Conservation (phyloP, 2,329 filamentous ascomycete genomes). For the Aspergillus phoenicis region DNA sequence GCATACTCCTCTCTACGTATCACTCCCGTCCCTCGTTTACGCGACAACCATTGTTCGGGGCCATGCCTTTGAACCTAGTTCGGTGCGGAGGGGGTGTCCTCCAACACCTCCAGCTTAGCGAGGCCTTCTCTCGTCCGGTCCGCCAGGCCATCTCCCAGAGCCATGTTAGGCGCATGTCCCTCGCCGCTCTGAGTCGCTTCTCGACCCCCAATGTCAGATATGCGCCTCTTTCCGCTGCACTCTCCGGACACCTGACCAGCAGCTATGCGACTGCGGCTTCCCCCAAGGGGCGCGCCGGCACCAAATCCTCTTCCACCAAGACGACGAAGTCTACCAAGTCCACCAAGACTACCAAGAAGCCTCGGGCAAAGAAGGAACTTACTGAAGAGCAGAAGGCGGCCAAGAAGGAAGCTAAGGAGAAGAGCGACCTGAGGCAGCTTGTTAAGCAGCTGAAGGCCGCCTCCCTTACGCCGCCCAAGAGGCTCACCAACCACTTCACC, state of each 20-base stretch:
- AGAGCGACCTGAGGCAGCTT: slow-evolving; percentile 32
- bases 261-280: slow-evolving; percentile 38
- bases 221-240: slow-evolving; percentile 17
- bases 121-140: slow-evolving; percentile 29
- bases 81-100: slow-evolving; percentile 35
- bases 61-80: slow-evolving; percentile 38
- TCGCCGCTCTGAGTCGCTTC: slow-evolving; percentile 22
- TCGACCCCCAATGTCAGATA: slow-evolving; percentile 16
- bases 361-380: slow-evolving; percentile 32
- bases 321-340: slow-evolving; percentile 26
- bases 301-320: slow-evolving; percentile 24
- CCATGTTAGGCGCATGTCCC: slow-evolving; percentile 31
- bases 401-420: slow-evolving; percentile 31
- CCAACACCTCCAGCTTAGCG: slow-evolving; percentile 31
- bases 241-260: slow-evolving; percentile 27
- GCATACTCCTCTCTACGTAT: not conserved
- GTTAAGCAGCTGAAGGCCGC: slow-evolving; percentile 39
- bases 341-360: slow-evolving; percentile 17
- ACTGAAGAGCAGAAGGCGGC: slow-evolving; percentile 36
- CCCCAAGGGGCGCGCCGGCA: slow-evolving; percentile 32
- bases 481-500: slow-evolving; percentile 30
- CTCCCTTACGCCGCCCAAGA: slow-evolving; percentile 40
- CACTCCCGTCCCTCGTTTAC: not conserved
- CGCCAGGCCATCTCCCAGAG: slow-evolving; percentile 30
- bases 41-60: slow-evolving; percentile 11